Conservation (phyloP, 2,329 filamentous ascomycete species). For the Penicillium sp. region DNA sequence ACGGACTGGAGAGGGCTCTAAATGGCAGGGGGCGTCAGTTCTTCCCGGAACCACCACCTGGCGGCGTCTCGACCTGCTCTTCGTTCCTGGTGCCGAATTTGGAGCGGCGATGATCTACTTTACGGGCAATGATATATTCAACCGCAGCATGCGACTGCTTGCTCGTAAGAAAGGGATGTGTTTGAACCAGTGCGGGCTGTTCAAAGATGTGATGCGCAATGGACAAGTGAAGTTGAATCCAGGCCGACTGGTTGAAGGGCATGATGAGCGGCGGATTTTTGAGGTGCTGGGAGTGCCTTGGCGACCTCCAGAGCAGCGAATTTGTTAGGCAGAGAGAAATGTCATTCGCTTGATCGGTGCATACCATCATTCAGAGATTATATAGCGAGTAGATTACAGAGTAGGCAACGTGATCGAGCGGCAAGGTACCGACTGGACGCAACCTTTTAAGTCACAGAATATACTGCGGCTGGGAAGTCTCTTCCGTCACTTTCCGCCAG, state of each 20-base stretch:
- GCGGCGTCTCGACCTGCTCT: constrained; percentile 81
- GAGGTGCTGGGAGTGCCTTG: constrained; percentile 80
- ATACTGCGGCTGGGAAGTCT: too few species aligned
- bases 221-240: constrained; percentile 62
- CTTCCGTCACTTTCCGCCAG: too few species aligned
- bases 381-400: neutral
- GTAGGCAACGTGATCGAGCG: neutral
- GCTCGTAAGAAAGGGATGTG: constrained; percentile 80
- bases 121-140: constrained; percentile 94
- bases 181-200: constrained; percentile 82
- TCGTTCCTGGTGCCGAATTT: constrained; percentile 76
- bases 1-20: constrained; percentile 62
- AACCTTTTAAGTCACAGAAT: too few species aligned
- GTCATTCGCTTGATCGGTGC: neutral
- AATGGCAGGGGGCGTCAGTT: constrained; percentile 86
- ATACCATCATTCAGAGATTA: neutral
- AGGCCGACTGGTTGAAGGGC: constrained; percentile 72
- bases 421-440: too few species aligned
- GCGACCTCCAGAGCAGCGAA: constrained; percentile 74
- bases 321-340: constrained; percentile 58
- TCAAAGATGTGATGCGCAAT: constrained; percentile 67
- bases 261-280: constrained; percentile 78
- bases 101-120: constrained; percentile 93
- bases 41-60: constrained; percentile 64
- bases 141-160: constrained; percentile 78